Evolutionary conservation across 768 basidiomycete species (phyloP).

Genomic region (Solioccasus polychromus): DNA sequence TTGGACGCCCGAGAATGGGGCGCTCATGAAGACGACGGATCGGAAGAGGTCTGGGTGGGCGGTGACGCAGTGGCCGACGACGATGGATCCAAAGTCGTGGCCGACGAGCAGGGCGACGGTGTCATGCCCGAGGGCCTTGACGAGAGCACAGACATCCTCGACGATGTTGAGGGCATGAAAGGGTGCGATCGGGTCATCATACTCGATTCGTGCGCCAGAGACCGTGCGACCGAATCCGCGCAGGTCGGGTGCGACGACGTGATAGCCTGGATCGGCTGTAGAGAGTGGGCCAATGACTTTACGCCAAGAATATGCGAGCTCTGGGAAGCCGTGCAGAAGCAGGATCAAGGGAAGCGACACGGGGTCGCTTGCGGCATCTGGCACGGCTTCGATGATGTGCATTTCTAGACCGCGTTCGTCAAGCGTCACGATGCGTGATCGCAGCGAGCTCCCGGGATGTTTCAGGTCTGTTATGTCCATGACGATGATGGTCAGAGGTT

Average conservation of each 20-base stretch:
- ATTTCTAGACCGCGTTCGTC: constrained; percentile 41
- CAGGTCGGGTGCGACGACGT: constrained; percentile 62
- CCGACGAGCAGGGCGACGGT: constrained; percentile 51
- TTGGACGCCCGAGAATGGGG: constrained; percentile 47
- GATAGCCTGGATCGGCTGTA: constrained; percentile 41
- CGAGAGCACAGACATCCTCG: constrained; percentile 50
- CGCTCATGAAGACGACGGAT: constrained; percentile 58
- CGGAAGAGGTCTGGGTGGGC: constrained; percentile 55
- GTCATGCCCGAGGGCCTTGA: constrained; percentile 48
- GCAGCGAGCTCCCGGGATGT: constrained; percentile 35
- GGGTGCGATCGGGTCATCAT: constrained; percentile 48
- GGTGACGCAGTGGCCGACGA: constrained; percentile 53
- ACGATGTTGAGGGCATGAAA: constrained; percentile 51
- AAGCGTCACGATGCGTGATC: constrained; percentile 36
- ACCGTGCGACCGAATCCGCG: constrained; percentile 49
- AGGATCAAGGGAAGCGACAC: constrained; percentile 45
- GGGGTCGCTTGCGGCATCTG: constrained; percentile 17
- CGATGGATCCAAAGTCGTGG: constrained; percentile 56
- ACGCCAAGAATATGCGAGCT: constrained; percentile 65
- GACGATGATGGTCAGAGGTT: not conserved
- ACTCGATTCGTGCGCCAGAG: constrained; percentile 27
- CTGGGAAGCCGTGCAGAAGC: constrained; percentile 66
- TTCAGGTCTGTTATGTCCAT: constrained; percentile 23
- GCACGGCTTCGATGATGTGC: constrained; percentile 50
- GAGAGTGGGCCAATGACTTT: constrained; percentile 53